These are phyloP conservation scores for Glebionis coronaria DNA, from an alignment of 129 eudicot genomes.

Conservation along the genomic window DNA sequence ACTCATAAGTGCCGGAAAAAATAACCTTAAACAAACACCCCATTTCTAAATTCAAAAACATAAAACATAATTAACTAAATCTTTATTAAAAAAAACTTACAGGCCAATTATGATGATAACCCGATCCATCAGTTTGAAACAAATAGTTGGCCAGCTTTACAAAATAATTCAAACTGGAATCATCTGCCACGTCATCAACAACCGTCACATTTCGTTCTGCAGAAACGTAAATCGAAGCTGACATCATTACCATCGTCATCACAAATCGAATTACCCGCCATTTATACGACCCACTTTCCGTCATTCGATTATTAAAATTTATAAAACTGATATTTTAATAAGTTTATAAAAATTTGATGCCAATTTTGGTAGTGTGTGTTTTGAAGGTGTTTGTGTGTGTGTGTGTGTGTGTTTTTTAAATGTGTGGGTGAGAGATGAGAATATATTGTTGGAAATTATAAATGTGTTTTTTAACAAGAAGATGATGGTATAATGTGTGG, in stretches of 20 bases:
- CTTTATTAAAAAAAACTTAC: no score
- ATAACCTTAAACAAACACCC: no score
- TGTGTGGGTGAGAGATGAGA: background rate
- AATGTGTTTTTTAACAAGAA: background rate
- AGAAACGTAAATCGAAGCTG: conserved; percentile 61
- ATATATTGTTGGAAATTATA: background rate
- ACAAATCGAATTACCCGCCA: conserved; percentile 49
- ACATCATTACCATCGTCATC: conserved; percentile 38
- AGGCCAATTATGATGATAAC: conserved; percentile 96
- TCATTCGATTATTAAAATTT: conserved; percentile 34
- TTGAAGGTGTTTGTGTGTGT: background rate
- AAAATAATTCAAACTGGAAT: conserved; percentile 26
- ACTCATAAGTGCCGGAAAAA: no score
- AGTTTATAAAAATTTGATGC: background rate
- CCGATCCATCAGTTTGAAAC: conserved; percentile 59
- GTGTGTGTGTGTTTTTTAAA: background rate
- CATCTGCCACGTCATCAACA: conserved; percentile 23
- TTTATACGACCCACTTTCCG: conserved; percentile 37
- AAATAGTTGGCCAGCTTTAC: conserved; percentile 44
- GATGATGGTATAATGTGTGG: background rate
- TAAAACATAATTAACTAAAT: no score
- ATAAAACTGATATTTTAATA: background rate
- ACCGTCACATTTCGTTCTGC: conserved; percentile 50
- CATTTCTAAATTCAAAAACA: no score
- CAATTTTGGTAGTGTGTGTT: background rate